Conservation (phyloP, 805 yeast genomes). For the Suhomyces kilbournensis region DNA sequence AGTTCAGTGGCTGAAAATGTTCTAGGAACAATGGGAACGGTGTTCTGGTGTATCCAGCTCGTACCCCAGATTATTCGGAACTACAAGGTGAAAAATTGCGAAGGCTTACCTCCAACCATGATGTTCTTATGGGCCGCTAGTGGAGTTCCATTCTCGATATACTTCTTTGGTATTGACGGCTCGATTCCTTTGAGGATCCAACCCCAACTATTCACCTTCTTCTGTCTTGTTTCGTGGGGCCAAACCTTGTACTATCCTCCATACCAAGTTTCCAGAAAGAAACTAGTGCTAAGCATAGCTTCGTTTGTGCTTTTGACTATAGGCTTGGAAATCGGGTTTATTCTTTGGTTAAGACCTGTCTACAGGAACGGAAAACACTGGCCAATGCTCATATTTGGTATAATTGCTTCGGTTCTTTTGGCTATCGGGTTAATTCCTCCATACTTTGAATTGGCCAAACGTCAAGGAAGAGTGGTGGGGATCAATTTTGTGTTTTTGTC, state of each 20-base stretch:
- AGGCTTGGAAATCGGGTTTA: constrained; percentile 68
- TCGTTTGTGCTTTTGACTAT: constrained; percentile 44
- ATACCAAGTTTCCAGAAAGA: constrained; percentile 30
- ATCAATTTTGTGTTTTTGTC: constrained; percentile 76
- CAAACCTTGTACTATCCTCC: constrained; percentile 72
- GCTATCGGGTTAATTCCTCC: constrained; percentile 86
- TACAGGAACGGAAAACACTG: constrained; percentile 52
- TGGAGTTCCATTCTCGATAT: constrained; percentile 86
- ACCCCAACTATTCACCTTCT: constrained; percentile 76
- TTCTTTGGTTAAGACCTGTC: constrained; percentile 63
- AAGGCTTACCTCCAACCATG: constrained; percentile 87
- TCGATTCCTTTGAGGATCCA: constrained; percentile 80
- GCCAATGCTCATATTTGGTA: constrained; percentile 81
- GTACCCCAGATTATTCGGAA: constrained; percentile 81
- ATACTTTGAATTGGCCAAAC: constrained; percentile 74
- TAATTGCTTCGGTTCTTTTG: constrained; percentile 70
- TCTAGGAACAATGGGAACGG: constrained; percentile 84
- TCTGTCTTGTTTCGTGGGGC: constrained; percentile 67
- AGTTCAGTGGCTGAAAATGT: constrained; percentile 60
- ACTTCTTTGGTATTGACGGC: constrained; percentile 68
- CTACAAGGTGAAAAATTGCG: constrained; percentile 71
- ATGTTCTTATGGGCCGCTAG: constrained; percentile 70
- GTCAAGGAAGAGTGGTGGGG: constrained; percentile 84
- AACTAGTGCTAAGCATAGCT: constrained; percentile 32
- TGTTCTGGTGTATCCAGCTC: constrained; percentile 89